Evolutionary conservation across 805 yeast genomes (phyloP).

Genomic region (Scheffersomyces coipomensis): DNA sequence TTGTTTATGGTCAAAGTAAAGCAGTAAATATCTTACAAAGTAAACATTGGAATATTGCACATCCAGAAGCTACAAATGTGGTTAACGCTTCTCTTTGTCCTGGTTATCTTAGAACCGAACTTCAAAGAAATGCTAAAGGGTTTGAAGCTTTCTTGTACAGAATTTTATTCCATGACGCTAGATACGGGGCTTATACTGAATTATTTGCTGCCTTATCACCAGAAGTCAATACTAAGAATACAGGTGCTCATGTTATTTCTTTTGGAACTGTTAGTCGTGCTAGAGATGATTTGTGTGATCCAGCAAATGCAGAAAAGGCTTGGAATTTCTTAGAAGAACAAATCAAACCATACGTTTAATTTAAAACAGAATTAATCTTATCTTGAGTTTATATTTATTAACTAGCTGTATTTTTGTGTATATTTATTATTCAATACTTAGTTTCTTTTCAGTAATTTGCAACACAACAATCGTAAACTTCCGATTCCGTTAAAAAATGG

Average conservation of each 20-base stretch:
- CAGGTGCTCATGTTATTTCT: slow-evolving; percentile 36
- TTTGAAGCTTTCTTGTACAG: slow-evolving; percentile 1
- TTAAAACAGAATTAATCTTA: no score
- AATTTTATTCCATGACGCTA: slow-evolving; percentile 16
- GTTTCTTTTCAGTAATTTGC: no score
- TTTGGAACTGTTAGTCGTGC: slow-evolving; percentile 29
- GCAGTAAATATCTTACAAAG: slow-evolving; percentile 38
- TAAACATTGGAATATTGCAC: slow-evolving; percentile 27
- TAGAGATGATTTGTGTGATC: slow-evolving; percentile 34
- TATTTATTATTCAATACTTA: no score
- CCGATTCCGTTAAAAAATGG: no score
- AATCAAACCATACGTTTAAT: neutral
- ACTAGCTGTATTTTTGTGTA: no score
- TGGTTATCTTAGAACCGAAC: slow-evolving; percentile 35
- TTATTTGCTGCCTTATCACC: slow-evolving; percentile 43
- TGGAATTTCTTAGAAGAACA: slow-evolving; percentile 33
- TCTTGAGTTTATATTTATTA: no score
- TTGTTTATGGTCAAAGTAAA: slow-evolving; percentile 43
- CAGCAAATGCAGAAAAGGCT: slow-evolving; percentile 28
- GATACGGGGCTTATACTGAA: slow-evolving; percentile 45
- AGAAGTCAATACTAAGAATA: slow-evolving; percentile 24
- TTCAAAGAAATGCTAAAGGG: slow-evolving; percentile 23
- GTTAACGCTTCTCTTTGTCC: slow-evolving; percentile 40
- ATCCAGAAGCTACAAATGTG: slow-evolving; percentile 24
- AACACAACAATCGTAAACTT: no score